Evolutionary conservation across 176 grass and related monocot species (phyloP).

Genomic region (Aechmea fasciata): DNA sequence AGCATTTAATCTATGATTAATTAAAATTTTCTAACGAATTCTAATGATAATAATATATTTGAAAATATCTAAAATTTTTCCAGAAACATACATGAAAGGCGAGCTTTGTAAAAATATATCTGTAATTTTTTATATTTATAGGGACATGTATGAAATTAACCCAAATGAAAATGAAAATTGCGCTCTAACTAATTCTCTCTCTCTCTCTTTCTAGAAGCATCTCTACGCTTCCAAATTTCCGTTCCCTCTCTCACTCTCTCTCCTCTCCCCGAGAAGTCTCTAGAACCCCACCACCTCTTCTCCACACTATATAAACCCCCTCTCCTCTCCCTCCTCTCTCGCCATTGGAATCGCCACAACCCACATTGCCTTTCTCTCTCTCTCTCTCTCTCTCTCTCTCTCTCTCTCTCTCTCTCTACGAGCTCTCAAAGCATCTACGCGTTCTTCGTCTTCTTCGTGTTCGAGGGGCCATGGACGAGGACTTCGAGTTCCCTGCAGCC

Average conservation of each 20-base stretch:
- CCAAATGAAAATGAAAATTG: background rate
- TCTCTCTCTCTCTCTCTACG: background rate
- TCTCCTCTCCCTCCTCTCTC: background rate
- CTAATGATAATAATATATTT: too few relatives aligned
- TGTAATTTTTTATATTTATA: too few relatives aligned
- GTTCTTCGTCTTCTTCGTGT: background rate
- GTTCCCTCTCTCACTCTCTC: slow-evolving; percentile 4
- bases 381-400: background rate
- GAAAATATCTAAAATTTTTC: too few relatives aligned
- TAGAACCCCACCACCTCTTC: slow-evolving; percentile 3
- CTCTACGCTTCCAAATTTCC: background rate
- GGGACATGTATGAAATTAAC: too few relatives aligned
- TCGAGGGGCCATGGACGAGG: slow-evolving; percentile 41
- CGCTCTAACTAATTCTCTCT: background rate
- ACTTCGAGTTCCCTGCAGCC: slow-evolving; percentile 32
- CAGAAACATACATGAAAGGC: too few relatives aligned
- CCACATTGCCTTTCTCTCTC: background rate
- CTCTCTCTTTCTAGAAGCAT: background rate
- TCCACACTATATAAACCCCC: background rate
- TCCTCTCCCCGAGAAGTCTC: slow-evolving; percentile 8
- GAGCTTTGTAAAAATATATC: too few relatives aligned
- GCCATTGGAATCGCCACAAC: background rate
- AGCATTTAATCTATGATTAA: too few relatives aligned
- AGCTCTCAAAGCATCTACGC: background rate
- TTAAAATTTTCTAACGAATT: too few relatives aligned